A percentile compares a stretch with the other conserved stretches of the same genome.
These are phyloP conservation scores for Beauveria caledonica DNA, from an alignment of 2,329 filamentous ascomycete genomes.

Conservation along the genomic window DNA sequence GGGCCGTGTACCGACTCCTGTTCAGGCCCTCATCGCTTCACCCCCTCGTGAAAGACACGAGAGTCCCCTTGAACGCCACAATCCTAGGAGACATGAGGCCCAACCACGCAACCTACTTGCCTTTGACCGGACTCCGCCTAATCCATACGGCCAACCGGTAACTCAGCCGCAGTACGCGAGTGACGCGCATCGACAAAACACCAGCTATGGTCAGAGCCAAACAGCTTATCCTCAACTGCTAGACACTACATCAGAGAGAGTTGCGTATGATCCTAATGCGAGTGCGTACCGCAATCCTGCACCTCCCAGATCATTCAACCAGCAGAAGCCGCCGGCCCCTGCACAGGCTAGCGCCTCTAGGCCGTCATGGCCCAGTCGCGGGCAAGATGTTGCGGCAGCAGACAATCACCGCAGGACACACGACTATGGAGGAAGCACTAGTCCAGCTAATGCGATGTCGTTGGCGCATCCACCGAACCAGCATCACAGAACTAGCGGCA, in stretches of 20 bases:
- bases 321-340: background rate
- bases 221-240: slow-evolving; percentile 1
- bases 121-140: background rate
- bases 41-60: slow-evolving; percentile 7
- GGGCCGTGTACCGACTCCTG: background rate
- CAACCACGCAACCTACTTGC: background rate
- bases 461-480: background rate
- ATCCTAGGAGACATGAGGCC: slow-evolving; percentile 2
- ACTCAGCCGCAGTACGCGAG: background rate
- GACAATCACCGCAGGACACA: background rate
- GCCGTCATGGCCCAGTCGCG: background rate
- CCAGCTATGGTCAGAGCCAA: background rate
- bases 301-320: background rate
- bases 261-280: slow-evolving; percentile 1
- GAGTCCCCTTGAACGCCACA: slow-evolving; percentile 10
- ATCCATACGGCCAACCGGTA: background rate
- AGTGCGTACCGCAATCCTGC: background rate
- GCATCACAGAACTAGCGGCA: background rate
- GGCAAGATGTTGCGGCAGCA: background rate
- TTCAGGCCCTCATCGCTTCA: background rate
- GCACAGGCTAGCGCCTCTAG: background rate
- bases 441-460: background rate
- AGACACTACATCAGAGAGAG: background rate
- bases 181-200: background rate
- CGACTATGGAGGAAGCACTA: background rate